A percentile compares a stretch with the other conserved stretches of the same genome.
phyloP scores from a whole-genome alignment of 257 asterid species.

The Pogostemon cablin region DNA sequence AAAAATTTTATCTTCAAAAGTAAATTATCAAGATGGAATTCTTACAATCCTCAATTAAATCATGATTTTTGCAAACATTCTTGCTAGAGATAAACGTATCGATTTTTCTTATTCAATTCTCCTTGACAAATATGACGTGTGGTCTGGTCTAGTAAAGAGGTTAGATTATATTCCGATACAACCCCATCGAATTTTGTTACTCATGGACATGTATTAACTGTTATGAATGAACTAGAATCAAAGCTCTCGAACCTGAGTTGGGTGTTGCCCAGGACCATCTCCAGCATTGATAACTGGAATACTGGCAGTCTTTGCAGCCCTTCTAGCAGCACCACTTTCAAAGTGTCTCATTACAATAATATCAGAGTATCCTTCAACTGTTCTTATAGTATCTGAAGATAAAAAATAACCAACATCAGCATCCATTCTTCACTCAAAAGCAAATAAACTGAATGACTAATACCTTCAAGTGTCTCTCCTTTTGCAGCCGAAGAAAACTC shows the following conservation, averaged over 20 bases:
- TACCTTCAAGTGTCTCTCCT: slow-evolving; percentile 94
- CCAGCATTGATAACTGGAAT: slow-evolving; percentile 94
- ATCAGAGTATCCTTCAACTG: slow-evolving; percentile 89
- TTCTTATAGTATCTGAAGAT: slow-evolving; percentile 71
- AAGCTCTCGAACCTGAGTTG: slow-evolving; percentile 59
- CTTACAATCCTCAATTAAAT: neutral
- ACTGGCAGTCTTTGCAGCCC: slow-evolving; percentile 69
- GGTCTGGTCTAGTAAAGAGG: neutral
- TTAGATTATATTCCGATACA: neutral
- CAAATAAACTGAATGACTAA: slow-evolving; percentile 20
- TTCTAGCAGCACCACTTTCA: slow-evolving; percentile 89
- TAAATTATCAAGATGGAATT: slow-evolving; percentile 8
- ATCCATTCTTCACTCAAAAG: neutral
- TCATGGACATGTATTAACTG: neutral
- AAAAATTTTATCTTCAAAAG: slow-evolving; percentile 6
- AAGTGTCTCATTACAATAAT: slow-evolving; percentile 88
- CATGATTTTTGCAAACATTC: neutral
- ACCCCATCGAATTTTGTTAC: neutral
- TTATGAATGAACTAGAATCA: no score
- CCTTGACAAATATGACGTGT: neutral
- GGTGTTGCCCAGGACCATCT: slow-evolving; percentile 95
- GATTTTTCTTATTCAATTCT: neutral
- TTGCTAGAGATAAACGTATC: neutral
- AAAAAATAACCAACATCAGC: slow-evolving; percentile 14
- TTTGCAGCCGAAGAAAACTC: slow-evolving; percentile 91